These are phyloP conservation scores for Phytophthora cryptogea DNA, from an alignment of 352 stramenopile genomes.

Conservation along the genomic window DNA sequence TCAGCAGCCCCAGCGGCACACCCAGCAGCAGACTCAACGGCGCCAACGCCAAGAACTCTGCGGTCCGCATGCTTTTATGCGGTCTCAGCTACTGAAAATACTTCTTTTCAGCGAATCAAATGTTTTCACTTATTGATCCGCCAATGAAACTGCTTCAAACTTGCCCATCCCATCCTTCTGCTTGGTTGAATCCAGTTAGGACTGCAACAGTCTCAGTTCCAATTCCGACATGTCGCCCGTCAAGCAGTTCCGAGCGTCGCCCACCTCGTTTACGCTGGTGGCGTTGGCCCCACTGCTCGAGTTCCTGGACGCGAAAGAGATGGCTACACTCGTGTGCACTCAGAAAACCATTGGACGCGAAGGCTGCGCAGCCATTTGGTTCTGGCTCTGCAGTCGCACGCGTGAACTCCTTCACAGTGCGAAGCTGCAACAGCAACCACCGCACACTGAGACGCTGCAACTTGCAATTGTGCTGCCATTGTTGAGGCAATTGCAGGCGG, in stretches of 20 bases:
- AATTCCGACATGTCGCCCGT: slow-evolving; percentile 18
- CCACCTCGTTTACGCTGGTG: slow-evolving; percentile 28
- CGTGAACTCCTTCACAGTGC: slow-evolving; percentile 25
- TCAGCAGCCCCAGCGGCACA: slow-evolving; percentile 50
- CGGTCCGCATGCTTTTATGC: slow-evolving; percentile 13
- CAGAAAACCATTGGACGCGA: slow-evolving; percentile 32
- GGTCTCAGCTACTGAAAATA: slow-evolving; percentile 8
- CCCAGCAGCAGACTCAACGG: slow-evolving; percentile 50
- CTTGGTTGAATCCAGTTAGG: neutral
- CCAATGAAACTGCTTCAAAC: slow-evolving; percentile 15
- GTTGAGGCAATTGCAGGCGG: slow-evolving; percentile 52
- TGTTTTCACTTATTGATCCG: slow-evolving; percentile 1
- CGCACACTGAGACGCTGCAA: slow-evolving; percentile 34
- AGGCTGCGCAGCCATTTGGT: slow-evolving; percentile 42
- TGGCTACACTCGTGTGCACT: slow-evolving; percentile 39
- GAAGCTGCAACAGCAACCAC: slow-evolving; percentile 31
- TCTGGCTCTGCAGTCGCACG: slow-evolving; percentile 45
- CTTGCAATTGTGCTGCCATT: slow-evolving; percentile 45
- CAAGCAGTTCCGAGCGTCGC: slow-evolving; percentile 24
- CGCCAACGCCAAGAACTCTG: slow-evolving; percentile 39
- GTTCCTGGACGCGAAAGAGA: slow-evolving; percentile 47
- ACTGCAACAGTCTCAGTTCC: neutral
- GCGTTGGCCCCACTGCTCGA: slow-evolving; percentile 54
- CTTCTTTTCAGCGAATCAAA: slow-evolving; percentile 35
- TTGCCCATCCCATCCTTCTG: neutral